Conservation (phyloP, 257 asterid genomes). For the Paraleonurus japonicus region DNA sequence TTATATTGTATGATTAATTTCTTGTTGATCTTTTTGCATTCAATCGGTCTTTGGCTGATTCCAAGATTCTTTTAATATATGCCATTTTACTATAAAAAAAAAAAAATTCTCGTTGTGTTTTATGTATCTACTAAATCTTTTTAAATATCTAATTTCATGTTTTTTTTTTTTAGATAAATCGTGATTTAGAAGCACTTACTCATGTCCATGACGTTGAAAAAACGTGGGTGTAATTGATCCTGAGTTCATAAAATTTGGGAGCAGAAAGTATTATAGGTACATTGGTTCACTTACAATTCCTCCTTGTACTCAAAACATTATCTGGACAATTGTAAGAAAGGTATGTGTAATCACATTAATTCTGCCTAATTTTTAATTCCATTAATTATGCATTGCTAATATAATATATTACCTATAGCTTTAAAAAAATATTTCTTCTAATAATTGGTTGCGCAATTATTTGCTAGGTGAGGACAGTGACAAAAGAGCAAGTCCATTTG, state of each 20-base stretch:
- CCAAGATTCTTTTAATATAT: too few relatives aligned
- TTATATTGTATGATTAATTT: too few relatives aligned
- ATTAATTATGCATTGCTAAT: neutral
- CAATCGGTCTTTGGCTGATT: too few relatives aligned
- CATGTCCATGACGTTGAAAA: slow-evolving; percentile 30
- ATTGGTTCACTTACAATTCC: slow-evolving; percentile 74
- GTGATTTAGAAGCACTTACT: slow-evolving; percentile 28
- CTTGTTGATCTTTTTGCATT: too few relatives aligned
- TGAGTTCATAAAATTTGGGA: slow-evolving; percentile 35
- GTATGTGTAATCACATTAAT: slow-evolving; percentile 19
- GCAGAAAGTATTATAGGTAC: slow-evolving; percentile 61
- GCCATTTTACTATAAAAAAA: too few relatives aligned
- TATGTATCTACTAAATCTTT: too few relatives aligned
- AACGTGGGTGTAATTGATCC: slow-evolving; percentile 50
- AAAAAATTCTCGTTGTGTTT: neutral
- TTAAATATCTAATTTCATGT: too few relatives aligned
- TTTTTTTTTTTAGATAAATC: slow-evolving; percentile 33
- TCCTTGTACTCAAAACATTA: slow-evolving; percentile 63
- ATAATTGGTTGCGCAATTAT: neutral
- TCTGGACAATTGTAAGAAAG: slow-evolving; percentile 60
- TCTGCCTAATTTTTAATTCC: neutral
- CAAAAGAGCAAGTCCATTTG: slow-evolving; percentile 47
- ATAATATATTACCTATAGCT: neutral
- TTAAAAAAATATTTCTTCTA: neutral
- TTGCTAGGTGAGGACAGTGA: slow-evolving; percentile 53